Evolutionary conservation across 352 stramenopile species (phyloP).

Genomic region (Phytophthora hybrid): DNA sequence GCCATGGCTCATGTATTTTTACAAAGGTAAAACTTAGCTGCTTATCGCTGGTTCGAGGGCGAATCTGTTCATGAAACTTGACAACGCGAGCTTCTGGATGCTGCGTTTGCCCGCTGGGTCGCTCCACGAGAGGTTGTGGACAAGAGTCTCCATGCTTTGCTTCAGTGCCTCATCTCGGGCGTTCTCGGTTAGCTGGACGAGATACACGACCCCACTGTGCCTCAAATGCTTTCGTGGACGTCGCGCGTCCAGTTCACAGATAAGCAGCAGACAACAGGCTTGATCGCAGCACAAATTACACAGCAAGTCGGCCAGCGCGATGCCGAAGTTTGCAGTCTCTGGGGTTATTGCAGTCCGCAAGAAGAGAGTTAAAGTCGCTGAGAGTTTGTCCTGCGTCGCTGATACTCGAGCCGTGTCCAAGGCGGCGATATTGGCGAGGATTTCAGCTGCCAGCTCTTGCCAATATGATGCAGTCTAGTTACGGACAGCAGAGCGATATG

Average conservation of each 20-base stretch:
- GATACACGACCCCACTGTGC: conserved; percentile 71
- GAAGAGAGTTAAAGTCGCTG: conserved; percentile 45
- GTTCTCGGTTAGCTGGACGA: conserved; percentile 58
- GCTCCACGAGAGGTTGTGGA: conserved; percentile 82
- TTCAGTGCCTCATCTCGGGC: conserved; percentile 49
- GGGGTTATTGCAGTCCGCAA: conserved; percentile 23
- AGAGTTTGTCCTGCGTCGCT: conserved; percentile 45
- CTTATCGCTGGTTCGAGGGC: conserved; percentile 48
- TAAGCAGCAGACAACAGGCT: conserved; percentile 55
- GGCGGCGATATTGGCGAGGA: conserved; percentile 51
- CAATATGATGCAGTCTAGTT: conserved; percentile 6
- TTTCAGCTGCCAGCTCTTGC: conserved; percentile 48
- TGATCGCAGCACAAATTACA: conserved; percentile 69
- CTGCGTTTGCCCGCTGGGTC: conserved; percentile 69
- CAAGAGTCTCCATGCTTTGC: conserved; percentile 69
- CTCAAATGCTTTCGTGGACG: conserved; percentile 46
- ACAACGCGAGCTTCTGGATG: conserved; percentile 76
- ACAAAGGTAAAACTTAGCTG: conserved; percentile 33
- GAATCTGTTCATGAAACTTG: conserved; percentile 68
- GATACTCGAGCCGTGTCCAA: conserved; percentile 17
- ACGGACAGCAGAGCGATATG: not conserved
- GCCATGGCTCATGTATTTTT: conserved; percentile 28
- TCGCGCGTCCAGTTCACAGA: conserved; percentile 75
- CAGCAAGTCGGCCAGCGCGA: conserved; percentile 64
- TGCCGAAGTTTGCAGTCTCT: conserved; percentile 31